These are phyloP conservation scores for Colletotrichum sp. DNA, from an alignment of 2,329 filamentous ascomycete species.

Conservation along the genomic window DNA sequence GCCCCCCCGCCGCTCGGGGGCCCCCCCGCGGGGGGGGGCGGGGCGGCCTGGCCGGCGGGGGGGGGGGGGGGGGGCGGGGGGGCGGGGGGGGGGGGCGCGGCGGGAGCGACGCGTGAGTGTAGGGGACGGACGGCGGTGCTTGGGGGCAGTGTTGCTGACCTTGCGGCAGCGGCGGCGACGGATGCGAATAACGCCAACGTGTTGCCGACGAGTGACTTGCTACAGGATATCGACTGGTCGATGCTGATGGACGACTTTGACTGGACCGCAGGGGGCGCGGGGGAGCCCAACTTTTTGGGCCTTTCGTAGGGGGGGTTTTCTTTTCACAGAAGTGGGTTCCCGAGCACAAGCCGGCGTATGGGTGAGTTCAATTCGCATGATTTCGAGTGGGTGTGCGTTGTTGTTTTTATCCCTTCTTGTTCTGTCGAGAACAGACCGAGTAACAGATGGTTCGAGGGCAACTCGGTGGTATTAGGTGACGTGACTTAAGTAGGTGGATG, in stretches of 20 bases:
- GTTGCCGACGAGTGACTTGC: conserved; percentile 31
- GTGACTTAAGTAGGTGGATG: neutral
- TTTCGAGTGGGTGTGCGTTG: neutral
- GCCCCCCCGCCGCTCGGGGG: too few species aligned
- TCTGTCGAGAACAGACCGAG: neutral
- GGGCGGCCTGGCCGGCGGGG: too few species aligned
- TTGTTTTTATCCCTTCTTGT: neutral
- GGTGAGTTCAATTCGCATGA: neutral
- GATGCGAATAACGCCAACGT: neutral
- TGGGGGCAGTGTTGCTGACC: conserved; percentile 15
- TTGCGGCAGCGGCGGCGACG: conserved; percentile 6
- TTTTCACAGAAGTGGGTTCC: neutral
- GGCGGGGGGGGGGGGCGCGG: neutral
- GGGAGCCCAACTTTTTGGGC: conserved; percentile 17
- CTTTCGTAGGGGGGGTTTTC: neutral
- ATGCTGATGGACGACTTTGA: conserved; percentile 57
- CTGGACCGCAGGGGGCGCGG: conserved; percentile 34
- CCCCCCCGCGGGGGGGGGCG: too few species aligned
- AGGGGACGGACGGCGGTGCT: neutral
- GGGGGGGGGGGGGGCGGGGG: too few species aligned
- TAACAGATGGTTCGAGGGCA: neutral
- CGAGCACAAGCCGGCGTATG: neutral
- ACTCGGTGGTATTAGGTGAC: neutral
- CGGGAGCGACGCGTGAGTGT: conserved; percentile 15
- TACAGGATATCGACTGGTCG: conserved; percentile 55